phyloP scores from a whole-genome alignment of 164 flowering plant species.

The Piper betle region DNA sequence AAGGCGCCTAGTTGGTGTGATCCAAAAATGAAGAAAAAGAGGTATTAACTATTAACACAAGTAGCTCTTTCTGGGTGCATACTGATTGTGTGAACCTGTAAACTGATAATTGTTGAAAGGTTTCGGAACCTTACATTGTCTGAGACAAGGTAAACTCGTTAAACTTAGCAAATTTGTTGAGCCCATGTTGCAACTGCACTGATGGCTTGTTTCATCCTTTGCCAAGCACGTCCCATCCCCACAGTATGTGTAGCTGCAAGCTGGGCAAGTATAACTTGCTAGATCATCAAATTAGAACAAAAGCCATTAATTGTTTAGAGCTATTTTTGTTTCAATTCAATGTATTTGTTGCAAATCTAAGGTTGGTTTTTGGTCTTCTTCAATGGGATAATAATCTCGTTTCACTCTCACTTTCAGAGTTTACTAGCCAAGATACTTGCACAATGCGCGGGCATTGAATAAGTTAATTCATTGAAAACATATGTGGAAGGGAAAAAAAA shows the following conservation, averaged over 20 bases:
- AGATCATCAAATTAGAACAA: not conserved
- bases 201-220: not conserved
- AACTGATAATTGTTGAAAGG: not conserved
- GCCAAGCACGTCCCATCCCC: constrained; percentile 1
- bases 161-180: not conserved
- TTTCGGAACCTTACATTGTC: constrained; percentile 1
- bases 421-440: too few relatives aligned
- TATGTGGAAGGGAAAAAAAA: too few relatives aligned
- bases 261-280: not conserved
- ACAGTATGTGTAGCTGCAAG: constrained; percentile 1
- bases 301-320: too few relatives aligned
- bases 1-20: not conserved
- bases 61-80: not conserved
- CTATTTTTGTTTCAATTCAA: too few relatives aligned
- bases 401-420: too few relatives aligned
- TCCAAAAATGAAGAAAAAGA: not conserved
- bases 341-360: too few relatives aligned
- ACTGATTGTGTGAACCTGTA: not conserved
- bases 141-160: constrained; percentile 1
- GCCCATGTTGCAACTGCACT: constrained; percentile 1
- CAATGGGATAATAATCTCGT: too few relatives aligned
- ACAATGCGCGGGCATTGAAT: too few relatives aligned
- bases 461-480: too few relatives aligned
- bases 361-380: too few relatives aligned
- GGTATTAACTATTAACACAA: too few relatives aligned